These are phyloP conservation scores for Lanmaoa pseudosensibilis DNA, from an alignment of 768 basidiomycete genomes.

Conservation along the genomic window DNA sequence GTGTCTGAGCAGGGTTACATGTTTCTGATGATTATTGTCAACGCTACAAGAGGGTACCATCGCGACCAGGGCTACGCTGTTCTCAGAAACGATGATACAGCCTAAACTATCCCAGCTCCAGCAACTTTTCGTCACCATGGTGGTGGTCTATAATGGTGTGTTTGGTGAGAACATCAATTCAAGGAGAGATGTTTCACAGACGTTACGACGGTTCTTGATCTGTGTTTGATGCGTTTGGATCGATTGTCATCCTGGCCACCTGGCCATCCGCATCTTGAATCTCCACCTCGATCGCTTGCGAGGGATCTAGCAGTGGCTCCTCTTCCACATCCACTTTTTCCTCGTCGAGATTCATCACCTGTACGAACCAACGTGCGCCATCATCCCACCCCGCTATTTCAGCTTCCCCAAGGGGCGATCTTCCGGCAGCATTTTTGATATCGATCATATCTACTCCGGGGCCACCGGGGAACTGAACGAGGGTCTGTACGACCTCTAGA, in stretches of 20 bases:
- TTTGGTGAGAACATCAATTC: neutral
- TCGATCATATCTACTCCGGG: conserved; percentile 72
- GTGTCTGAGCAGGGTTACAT: neutral
- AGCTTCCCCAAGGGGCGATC: conserved; percentile 78
- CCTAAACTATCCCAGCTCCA: neutral
- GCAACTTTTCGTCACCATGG: neutral
- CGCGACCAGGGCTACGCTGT: too few species aligned
- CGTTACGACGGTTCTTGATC: neutral
- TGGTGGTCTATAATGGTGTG: too few species aligned
- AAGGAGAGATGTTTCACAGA: neutral
- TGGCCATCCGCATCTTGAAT: conserved; percentile 72
- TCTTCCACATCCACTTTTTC: conserved; percentile 35
- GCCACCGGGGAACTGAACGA: conserved; percentile 56
- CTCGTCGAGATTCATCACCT: conserved; percentile 73
- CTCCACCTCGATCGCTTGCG: conserved; percentile 60
- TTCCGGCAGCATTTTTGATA: conserved; percentile 69
- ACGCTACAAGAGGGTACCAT: neutral
- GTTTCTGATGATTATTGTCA: neutral
- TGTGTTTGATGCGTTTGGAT: neutral
- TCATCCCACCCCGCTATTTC: conserved; percentile 81
- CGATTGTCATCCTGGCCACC: conserved; percentile 62
- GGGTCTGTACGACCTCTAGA: conserved; percentile 55
- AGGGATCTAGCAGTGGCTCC: conserved; percentile 30
- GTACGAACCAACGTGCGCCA: conserved; percentile 78
- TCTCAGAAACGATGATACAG: neutral